Evolutionary conservation across 1,284 basidiomycete genomes (phyloP).

Genomic region (Microbotryum violaceum): DNA sequence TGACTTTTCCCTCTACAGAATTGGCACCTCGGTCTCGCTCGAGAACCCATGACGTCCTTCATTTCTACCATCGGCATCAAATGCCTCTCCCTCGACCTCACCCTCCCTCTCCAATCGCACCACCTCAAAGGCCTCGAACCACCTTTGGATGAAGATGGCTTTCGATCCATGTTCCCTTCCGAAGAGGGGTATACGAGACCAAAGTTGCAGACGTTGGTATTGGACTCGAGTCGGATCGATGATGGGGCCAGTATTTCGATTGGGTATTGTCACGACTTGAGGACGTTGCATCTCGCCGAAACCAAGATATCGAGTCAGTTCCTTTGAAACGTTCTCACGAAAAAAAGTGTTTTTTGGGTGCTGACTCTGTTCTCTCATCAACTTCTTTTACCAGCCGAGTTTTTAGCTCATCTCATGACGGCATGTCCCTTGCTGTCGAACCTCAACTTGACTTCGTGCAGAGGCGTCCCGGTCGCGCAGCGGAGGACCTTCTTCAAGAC

Average conservation of each 20-base stretch:
- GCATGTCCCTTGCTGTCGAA: constrained; percentile 17
- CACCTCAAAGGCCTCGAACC: constrained; percentile 25
- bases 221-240: constrained; percentile 19
- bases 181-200: constrained; percentile 1
- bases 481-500: constrained; percentile 28
- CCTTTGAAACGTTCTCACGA: no score
- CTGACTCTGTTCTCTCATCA: not conserved
- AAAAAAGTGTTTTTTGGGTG: no score
- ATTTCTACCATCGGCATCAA: constrained; percentile 12
- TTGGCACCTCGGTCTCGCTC: constrained; percentile 8
- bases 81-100: constrained; percentile 15
- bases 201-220: constrained; percentile 14
- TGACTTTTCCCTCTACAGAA: not conserved
- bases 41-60: constrained; percentile 18
- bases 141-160: not conserved
- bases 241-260: constrained; percentile 11
- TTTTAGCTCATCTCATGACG: constrained; percentile 16
- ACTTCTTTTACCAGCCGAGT: constrained; percentile 10
- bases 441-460: constrained; percentile 30
- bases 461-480: constrained; percentile 29
- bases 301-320: constrained; percentile 23
- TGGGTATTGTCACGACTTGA: constrained; percentile 14
- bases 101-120: constrained; percentile 14
- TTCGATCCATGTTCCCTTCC: not conserved
- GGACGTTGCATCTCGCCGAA: constrained; percentile 25